Percentiles rank a stretch among this genome's conserved stretches.
Evolutionary conservation across 2,329 filamentous ascomycete species (phyloP).

Genomic region (Penicillium sp.): DNA sequence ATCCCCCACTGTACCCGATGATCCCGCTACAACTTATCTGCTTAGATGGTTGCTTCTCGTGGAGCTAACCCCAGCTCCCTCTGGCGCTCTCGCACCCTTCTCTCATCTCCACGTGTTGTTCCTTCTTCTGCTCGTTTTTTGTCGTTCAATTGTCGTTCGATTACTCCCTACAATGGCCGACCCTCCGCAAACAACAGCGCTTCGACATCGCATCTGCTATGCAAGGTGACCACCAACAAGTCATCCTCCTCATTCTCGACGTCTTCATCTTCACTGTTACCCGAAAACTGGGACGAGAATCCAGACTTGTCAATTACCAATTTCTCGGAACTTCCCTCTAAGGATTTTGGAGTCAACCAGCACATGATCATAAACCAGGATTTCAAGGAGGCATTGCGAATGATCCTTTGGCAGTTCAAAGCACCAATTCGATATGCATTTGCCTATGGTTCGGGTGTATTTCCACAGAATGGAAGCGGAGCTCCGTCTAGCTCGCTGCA

Average conservation of each 20-base stretch:
- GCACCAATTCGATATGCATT: conserved; percentile 94
- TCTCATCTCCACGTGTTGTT: conserved; percentile 14
- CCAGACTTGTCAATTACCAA: conserved; percentile 61
- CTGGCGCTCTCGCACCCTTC: conserved; percentile 17
- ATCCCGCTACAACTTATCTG: conserved; percentile 5
- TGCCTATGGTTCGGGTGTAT: conserved; percentile 94
- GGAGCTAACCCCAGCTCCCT: conserved; percentile 17
- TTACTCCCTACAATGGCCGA: conserved; percentile 15
- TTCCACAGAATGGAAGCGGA: conserved; percentile 59
- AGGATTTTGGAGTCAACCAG: conserved; percentile 86
- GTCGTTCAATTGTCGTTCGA: conserved; percentile 24
- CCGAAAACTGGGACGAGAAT: conserved; percentile 64
- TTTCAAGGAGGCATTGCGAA: conserved; percentile 80
- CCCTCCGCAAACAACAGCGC: conserved; percentile 9
- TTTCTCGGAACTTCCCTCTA: conserved; percentile 67
- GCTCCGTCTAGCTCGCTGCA: conserved; percentile 47
- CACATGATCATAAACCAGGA: conserved; percentile 93
- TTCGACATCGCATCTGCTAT: conserved; percentile 14
- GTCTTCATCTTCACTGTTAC: conserved; percentile 21
- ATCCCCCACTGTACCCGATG: conserved; percentile 8
- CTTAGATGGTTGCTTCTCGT: conserved; percentile 20
- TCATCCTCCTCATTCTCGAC: conserved; percentile 28
- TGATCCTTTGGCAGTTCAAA: conserved; percentile 81
- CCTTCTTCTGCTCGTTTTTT: conserved; percentile 22
- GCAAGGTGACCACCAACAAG: conserved; percentile 12